A percentile compares a stretch with the other conserved stretches of the same genome.
These are phyloP conservation scores for Termitomyces sp. DNA, from an alignment of 768 basidiomycete genomes.

Conservation along the genomic window DNA sequence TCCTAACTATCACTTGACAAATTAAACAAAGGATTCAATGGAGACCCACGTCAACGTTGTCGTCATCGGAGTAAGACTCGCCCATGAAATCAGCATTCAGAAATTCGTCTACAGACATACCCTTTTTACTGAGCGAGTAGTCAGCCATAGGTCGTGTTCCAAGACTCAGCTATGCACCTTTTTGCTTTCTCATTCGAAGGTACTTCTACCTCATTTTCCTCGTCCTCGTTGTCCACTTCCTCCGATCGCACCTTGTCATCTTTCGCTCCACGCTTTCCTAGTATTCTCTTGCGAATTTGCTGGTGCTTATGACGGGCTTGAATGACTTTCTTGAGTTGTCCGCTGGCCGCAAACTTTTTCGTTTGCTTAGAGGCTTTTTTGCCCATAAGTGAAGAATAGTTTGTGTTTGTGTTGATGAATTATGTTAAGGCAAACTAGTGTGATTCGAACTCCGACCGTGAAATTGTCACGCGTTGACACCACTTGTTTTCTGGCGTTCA, in stretches of 20 bases:
- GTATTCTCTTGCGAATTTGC: slow-evolving; percentile 67
- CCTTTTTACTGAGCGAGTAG: slow-evolving; percentile 31
- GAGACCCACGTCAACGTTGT: slow-evolving; percentile 21
- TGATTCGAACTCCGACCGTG: too few relatives aligned
- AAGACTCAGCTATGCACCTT: slow-evolving; percentile 8
- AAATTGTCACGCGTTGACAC: too few relatives aligned
- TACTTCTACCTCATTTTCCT: slow-evolving; percentile 29
- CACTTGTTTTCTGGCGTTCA: too few relatives aligned
- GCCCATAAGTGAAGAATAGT: slow-evolving; percentile 30
- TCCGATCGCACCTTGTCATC: slow-evolving; percentile 29
- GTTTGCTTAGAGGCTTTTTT: slow-evolving; percentile 75
- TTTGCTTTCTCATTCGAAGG: slow-evolving; percentile 13
- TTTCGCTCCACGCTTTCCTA: slow-evolving; percentile 52
- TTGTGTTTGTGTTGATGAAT: not conserved
- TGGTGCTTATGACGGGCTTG: slow-evolving; percentile 80
- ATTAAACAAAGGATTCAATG: not conserved
- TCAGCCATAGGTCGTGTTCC: not conserved
- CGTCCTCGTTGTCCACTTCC: slow-evolving; percentile 31
- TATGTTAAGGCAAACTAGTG: too few relatives aligned
- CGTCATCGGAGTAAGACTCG: slow-evolving; percentile 47
- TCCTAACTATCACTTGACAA: slow-evolving; percentile 16
- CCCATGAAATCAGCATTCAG: slow-evolving; percentile 74
- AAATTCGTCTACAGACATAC: slow-evolving; percentile 77
- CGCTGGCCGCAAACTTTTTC: slow-evolving; percentile 85
- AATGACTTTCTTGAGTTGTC: slow-evolving; percentile 85